Conservation (phyloP, 148 eudicot genomes). For the Dianthus caryophyllus region DNA sequence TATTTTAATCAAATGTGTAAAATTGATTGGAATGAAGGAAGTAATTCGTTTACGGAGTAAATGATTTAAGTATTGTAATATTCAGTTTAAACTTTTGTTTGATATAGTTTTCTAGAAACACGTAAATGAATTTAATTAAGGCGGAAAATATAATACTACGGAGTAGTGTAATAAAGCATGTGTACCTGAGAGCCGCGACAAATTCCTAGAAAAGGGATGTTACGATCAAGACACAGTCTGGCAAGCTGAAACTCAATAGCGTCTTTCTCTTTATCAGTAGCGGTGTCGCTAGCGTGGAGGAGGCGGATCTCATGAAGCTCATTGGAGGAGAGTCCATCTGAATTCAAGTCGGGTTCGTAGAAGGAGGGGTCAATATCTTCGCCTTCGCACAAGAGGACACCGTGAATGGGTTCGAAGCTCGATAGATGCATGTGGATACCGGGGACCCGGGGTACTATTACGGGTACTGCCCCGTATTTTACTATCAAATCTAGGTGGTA, state of each 20-base stretch:
- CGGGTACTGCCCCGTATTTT: conserved; percentile 78
- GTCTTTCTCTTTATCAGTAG: conserved; percentile 79
- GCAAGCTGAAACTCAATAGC: conserved; percentile 64
- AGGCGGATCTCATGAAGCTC: conserved; percentile 58
- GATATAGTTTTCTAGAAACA: too few relatives aligned
- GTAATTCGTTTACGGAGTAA: too few relatives aligned
- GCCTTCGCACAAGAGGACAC: conserved; percentile 85
- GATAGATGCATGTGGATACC: conserved; percentile 61
- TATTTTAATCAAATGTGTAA: too few relatives aligned
- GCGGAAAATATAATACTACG: too few relatives aligned
- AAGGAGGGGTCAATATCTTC: conserved; percentile 82
- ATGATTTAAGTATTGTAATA: too few relatives aligned
- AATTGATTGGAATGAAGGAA: too few relatives aligned
- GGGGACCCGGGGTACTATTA: conserved; percentile 75
- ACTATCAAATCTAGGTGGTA: conserved; percentile 82
- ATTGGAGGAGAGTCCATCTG: conserved; percentile 35
- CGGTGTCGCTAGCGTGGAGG: conserved; percentile 65
- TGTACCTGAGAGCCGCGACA: conserved; percentile 77
- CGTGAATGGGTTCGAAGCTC: conserved; percentile 88
- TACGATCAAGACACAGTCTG: conserved; percentile 69
- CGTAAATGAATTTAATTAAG: too few relatives aligned
- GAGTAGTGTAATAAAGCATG: too few relatives aligned
- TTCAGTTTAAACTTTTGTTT: too few relatives aligned
- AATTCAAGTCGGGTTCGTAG: conserved; percentile 35
- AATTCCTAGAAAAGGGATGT: conserved; percentile 86